phyloP scores from a whole-genome alignment of 176 grass and related monocot genomes.

The Rhipidocladum racemiflorum region DNA sequence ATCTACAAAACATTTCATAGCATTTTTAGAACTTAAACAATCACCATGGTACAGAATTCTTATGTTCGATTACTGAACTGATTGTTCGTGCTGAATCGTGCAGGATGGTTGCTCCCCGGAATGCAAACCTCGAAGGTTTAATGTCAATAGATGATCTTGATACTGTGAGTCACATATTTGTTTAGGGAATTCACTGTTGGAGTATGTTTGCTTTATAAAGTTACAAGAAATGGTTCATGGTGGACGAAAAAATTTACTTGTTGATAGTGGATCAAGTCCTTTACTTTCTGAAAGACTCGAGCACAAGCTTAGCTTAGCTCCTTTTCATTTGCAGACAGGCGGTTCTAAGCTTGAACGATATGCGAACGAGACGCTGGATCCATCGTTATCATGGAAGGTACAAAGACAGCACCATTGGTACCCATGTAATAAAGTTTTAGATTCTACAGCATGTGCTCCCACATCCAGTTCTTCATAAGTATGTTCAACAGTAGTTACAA shows the following conservation, averaged over 20 bases:
- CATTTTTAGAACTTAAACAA: background rate
- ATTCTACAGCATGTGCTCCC: constrained; percentile 28
- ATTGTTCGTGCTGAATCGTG: constrained; percentile 35
- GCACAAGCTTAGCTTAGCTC: background rate
- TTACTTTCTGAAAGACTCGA: constrained; percentile 6
- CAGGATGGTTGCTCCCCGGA: constrained; percentile 49
- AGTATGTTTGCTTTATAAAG: background rate
- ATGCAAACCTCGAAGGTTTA: constrained; percentile 62
- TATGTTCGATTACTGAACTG: background rate
- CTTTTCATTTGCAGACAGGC: constrained; percentile 44
- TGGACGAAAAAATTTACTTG: background rate
- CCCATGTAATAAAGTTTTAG: constrained; percentile 9
- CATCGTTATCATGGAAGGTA: constrained; percentile 88
- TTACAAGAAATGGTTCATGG: background rate
- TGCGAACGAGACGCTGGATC: constrained; percentile 48
- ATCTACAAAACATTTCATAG: background rate
- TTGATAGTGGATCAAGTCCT: background rate
- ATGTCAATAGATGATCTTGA: constrained; percentile 38
- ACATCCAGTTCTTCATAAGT: background rate
- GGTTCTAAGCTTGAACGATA: constrained; percentile 62
- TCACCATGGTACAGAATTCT: background rate
- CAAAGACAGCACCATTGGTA: background rate
- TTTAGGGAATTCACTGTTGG: background rate
- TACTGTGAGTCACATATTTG: constrained; percentile 44
- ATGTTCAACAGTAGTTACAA: constrained; percentile 2